Evolutionary conservation across 805 yeast species (phyloP).

Genomic region (Phaffomyces thermotolerans): DNA sequence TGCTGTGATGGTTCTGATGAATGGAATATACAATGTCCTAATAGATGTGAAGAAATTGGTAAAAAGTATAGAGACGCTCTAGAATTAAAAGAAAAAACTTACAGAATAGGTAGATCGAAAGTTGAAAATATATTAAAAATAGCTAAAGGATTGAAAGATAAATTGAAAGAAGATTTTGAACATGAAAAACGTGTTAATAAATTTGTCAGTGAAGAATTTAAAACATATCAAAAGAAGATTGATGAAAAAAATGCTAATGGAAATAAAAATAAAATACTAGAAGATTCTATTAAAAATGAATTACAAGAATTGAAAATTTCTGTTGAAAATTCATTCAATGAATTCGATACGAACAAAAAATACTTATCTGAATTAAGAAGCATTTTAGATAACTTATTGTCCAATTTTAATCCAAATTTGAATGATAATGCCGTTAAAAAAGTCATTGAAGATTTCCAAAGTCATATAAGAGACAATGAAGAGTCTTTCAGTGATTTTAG

Average conservation of each 20-base stretch:
- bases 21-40: slow-evolving; percentile 23
- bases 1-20: slow-evolving; percentile 98
- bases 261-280: neutral
- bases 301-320: slow-evolving; percentile 7
- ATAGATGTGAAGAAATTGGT: slow-evolving; percentile 24
- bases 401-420: slow-evolving; percentile 72
- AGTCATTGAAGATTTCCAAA: slow-evolving; percentile 43
- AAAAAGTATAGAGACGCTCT: slow-evolving; percentile 12
- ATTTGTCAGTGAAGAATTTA: slow-evolving; percentile 8
- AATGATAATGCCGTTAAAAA: slow-evolving; percentile 82
- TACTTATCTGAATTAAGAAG: slow-evolving; percentile 20
- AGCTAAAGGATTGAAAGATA: slow-evolving; percentile 19
- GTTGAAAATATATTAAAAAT: slow-evolving; percentile 14
- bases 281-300: slow-evolving; percentile 6
- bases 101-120: slow-evolving; percentile 15
- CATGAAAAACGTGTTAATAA: slow-evolving; percentile 1
- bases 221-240: slow-evolving; percentile 1
- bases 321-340: slow-evolving; percentile 15
- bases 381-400: slow-evolving; percentile 41
- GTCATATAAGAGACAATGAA: slow-evolving; percentile 7
- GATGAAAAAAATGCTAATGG: neutral
- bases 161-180: slow-evolving; percentile 24
- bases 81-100: slow-evolving; percentile 6
- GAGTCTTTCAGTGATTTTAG: slow-evolving; percentile 2
- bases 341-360: slow-evolving; percentile 17